Evolutionary conservation across 495 filamentous ascomycete genomes (phyloP).

Genomic region (Penicillium mononematosum): DNA sequence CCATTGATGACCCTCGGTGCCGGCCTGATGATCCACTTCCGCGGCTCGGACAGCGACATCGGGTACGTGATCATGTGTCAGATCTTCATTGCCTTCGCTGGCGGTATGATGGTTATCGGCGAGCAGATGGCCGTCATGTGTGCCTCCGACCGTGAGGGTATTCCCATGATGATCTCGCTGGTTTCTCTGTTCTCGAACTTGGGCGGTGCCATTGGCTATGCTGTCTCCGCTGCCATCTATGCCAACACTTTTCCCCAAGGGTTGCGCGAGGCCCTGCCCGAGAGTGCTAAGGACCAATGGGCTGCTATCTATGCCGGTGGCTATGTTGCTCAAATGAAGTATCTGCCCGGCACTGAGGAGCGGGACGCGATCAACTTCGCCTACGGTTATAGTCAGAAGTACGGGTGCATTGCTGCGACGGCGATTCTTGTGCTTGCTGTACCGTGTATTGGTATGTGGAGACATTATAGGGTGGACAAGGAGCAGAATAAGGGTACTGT

Average conservation of each 20-base stretch:
- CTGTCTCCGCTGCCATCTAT: constrained; percentile 64
- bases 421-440: constrained; percentile 31
- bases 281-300: constrained; percentile 39
- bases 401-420: constrained; percentile 52
- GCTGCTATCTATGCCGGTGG: constrained; percentile 42
- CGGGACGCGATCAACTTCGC: constrained; percentile 55
- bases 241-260: constrained; percentile 55
- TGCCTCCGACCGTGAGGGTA: constrained; percentile 52
- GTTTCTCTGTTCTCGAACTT: constrained; percentile 59
- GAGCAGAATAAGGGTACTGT: constrained; percentile 43
- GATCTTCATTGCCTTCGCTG: constrained; percentile 67
- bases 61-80: constrained; percentile 75
- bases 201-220: constrained; percentile 64
- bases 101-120: constrained; percentile 40
- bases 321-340: constrained; percentile 49
- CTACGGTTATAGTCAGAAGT: constrained; percentile 58
- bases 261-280: constrained; percentile 42
- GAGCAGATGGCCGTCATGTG: constrained; percentile 69
- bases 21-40: constrained; percentile 68
- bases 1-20: constrained; percentile 63
- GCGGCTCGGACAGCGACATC: constrained; percentile 55
- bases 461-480: constrained; percentile 39
- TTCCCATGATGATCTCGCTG: constrained; percentile 65
- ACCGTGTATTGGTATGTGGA: constrained; percentile 38
- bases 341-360: constrained; percentile 46